Evolutionary conservation across 225 moss, liverwort and hornwort species (phyloP).

Genomic region (Takakia lepidozioides): DNA sequence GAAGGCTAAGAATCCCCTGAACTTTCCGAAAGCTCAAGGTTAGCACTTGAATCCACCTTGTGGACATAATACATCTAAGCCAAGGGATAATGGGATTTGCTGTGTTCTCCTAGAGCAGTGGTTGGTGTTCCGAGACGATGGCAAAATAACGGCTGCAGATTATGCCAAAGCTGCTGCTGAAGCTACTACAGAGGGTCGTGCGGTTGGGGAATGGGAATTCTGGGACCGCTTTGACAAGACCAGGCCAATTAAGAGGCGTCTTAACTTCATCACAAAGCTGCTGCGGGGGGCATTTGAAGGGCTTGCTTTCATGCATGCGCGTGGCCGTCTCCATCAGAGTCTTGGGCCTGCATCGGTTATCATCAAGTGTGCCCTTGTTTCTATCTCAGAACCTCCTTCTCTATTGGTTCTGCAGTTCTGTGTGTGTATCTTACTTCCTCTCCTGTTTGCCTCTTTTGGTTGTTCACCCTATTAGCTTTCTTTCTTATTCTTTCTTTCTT

Average conservation of each 20-base stretch:
- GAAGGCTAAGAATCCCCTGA: too few species aligned
- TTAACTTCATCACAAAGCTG: conserved; percentile 70
- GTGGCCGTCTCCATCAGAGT: conserved; percentile 89
- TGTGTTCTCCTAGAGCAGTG: conserved; percentile 55
- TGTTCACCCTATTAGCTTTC: too few species aligned
- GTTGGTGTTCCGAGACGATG: conserved; percentile 89
- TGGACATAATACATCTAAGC: too few species aligned
- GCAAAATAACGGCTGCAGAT: conserved; percentile 75
- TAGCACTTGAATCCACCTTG: too few species aligned
- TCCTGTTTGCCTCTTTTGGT: too few species aligned
- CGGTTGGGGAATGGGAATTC: conserved; percentile 94
- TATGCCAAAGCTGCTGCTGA: conserved; percentile 73
- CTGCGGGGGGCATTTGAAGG: conserved; percentile 76
- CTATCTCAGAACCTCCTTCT: neutral
- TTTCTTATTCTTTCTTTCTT: too few species aligned
- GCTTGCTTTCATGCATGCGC: conserved; percentile 82
- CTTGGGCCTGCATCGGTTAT: conserved; percentile 88
- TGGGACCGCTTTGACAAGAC: conserved; percentile 83
- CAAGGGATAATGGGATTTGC: too few species aligned
- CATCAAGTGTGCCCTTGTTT: conserved; percentile 52
- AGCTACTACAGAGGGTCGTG: conserved; percentile 55
- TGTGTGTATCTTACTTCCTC: too few species aligned
- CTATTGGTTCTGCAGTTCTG: neutral
- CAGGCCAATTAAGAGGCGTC: conserved; percentile 66
- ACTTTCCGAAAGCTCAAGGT: too few species aligned